Base-by-base conservation (phyloP, 2,329 filamentous ascomycete genomes). In the Scopulariopsis brevicaulis region DNA sequence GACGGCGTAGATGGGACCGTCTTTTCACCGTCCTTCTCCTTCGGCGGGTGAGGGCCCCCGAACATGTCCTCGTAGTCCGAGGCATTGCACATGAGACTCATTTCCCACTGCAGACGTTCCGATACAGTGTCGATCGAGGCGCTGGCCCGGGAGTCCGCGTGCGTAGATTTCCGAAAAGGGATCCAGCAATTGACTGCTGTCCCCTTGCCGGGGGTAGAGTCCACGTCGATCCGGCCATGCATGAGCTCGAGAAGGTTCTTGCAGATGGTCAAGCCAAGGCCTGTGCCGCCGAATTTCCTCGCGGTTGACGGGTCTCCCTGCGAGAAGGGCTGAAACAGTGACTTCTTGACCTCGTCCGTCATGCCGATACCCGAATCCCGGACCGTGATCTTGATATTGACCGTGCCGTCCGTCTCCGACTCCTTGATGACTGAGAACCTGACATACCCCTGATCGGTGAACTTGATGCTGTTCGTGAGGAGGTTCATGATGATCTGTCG, bases 401-500 rank as follows among this genome's bases (percentile, higher is more conserved):
- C 81, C 0, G 74, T 79, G 8, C 90, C 86, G 0, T 77, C 67
- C 0, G 82, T 82, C 66, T 91, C 85, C 51, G 76, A 78, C 46
- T 84, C 79, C 50, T 85, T 84, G 14, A 75, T 71, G 1, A 89
- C 85, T 0, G 79, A 80, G 62, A 93, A 81, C 54, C 79, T 83
- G 25, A 90, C 86, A 58, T 79, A 79, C 1, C 87, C 87, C 59
- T 85, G 78, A 18, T 79, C 82, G 0, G 86, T 89, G 65, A 90
- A 90, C 63, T 89, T 89, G 71, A 89, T 87, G 61, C 82, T 85
- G 67, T 90, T 90, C 2, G 87, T 90, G 22, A 92, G 73, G 1
- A 93, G 73, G 65, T 92, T 93, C 1, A 86, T 90, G 46, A 93
- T 80, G 60, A 96, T 92, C 65, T 96, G 91, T 54, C 91, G 83